Base-by-base conservation (phyloP, 2,329 filamentous ascomycete species). In the Aspergillus unguis region DNA sequence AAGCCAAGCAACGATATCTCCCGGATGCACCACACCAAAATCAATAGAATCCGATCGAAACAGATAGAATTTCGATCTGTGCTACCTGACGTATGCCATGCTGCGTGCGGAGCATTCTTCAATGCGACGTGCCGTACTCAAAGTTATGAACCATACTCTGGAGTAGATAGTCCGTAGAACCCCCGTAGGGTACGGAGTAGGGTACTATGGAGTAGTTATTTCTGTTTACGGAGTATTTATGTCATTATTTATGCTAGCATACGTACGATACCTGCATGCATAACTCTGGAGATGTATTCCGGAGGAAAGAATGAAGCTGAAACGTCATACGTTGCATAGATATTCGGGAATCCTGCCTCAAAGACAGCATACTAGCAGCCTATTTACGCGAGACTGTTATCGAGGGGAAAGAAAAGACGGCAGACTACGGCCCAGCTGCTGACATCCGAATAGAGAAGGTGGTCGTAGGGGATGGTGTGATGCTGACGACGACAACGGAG, bases 401-500 rank as follows among this genome's bases (percentile, higher is more conserved):
- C 3, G 25, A 6, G 9, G 17, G 17, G 17, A 17, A 17, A 17
- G 17, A 17, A 17, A 17, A 17, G 17, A 17, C 17, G 17, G 17
- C 17, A 17, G 17, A 17, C 17, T 17, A 17, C 17, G 17, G 17
- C 17, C 17, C 17, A 17, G 17, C 17, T 17, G 17, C 17, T 17
- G 17, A 17, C 17, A 17, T 17, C 17, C 11, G 17, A 7, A 9
- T 23, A 6, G n/a, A n/a, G n/a, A 23, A 9, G 6, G 11, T 8
- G 7, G n/a, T 32, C 5, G n/a, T 27, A 6, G 32, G 27, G 41
- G 44, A 46, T 46, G 44, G 44, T 46, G 44, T 46, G 44, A 46
- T 46, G 44, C 44, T 46, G 44, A 46, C 44, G 44, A 46, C 44
- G 44, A 44, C 43, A 33, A 17, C 25, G 25, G 32, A 32, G 25